Conservation (phyloP, 371 early-diverging fungal species). For the Mortierella sp. region DNA sequence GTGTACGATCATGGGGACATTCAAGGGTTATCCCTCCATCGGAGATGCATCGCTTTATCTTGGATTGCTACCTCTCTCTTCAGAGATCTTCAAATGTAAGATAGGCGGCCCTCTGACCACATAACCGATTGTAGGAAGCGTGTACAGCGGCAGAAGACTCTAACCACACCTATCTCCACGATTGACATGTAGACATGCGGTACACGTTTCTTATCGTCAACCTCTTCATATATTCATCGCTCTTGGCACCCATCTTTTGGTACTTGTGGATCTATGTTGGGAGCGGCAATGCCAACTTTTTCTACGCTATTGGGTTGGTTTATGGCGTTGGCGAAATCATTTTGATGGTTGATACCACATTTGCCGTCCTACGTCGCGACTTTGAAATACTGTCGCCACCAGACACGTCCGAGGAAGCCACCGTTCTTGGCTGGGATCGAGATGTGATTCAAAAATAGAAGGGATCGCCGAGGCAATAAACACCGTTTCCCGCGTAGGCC, state of each 20-base stretch:
- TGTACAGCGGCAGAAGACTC: too few relatives aligned
- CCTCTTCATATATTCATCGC: conserved; percentile 75
- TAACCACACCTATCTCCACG: too few relatives aligned
- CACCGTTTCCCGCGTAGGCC: too few relatives aligned
- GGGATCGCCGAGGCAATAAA: too few relatives aligned
- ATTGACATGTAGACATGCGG: conserved; percentile 64
- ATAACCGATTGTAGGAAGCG: too few relatives aligned
- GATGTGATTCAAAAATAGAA: conserved; percentile 41
- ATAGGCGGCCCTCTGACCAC: not conserved
- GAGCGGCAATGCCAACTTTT: conserved; percentile 97
- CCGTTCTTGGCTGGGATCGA: conserved; percentile 36
- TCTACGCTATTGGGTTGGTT: conserved; percentile 94
- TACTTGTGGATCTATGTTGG: conserved; percentile 94
- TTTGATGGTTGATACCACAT: conserved; percentile 81
- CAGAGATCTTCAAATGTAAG: conserved; percentile 89
- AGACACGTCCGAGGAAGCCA: conserved; percentile 8
- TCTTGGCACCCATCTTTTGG: conserved; percentile 91
- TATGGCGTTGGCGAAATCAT: conserved; percentile 86
- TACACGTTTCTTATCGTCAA: conserved; percentile 74
- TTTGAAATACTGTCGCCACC: conserved; percentile 70
- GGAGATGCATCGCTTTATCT: conserved; percentile 88
- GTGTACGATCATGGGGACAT: conserved; percentile 79
- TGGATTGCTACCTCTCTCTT: conserved; percentile 79
- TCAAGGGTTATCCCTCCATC: conserved; percentile 92
- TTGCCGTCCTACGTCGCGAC: conserved; percentile 77